Evolutionary conservation across 1,284 basidiomycete genomes (phyloP), one percentile per base, ranked within the genome.

Genomic region (Trichosporon faecale): DNA sequence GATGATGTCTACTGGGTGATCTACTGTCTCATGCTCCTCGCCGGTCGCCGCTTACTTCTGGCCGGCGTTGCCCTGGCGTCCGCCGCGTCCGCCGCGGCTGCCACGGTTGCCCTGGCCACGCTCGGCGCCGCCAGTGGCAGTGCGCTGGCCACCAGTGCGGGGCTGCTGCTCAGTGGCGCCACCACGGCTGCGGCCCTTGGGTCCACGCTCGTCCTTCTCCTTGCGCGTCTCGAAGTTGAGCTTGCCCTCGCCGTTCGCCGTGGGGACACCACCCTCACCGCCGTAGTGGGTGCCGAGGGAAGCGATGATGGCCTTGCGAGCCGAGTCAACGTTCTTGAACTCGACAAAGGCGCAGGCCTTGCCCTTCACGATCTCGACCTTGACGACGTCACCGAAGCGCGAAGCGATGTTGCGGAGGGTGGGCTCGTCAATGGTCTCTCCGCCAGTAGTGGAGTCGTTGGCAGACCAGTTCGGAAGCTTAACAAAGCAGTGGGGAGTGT

Each of bases 281-380:
- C 93, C 94, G 73, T 90, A 88, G 57, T 80, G 75, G 40, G 84
- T 79, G 1, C 88, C 86, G 65, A 95, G 83, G 49, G 89, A 91
- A 3, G 90, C 88, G 27, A 88, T 84, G 76, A 98, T 95, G 2
- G 96, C 96, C 69, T 90, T 89, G 75, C 89, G 88, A 16, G 96
- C 96, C 29, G 88, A 85, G 3, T 97, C 94, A 72, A 95, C 84
- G 8, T 85, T 86, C 44, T 82, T 84, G 85, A 96, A 99, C 83
- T 98, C 95, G 77, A 95, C 87, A 87, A 98, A 98, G 0, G 95
- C 96, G 80, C 95, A 98, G 0, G 92, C 93, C 84, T 94, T 96
- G 80, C 79, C 80, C 73, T 91, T 91, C 65, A 97, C 91, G 76
- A 98, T 90, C 83, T 98, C 94, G 64, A 94, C 85, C 65, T 95